A percentile compares a stretch with the other conserved stretches of the same genome.
Conservation (phyloP, 495 filamentous ascomycete genomes). For the Xylaria intraflava region DNA sequence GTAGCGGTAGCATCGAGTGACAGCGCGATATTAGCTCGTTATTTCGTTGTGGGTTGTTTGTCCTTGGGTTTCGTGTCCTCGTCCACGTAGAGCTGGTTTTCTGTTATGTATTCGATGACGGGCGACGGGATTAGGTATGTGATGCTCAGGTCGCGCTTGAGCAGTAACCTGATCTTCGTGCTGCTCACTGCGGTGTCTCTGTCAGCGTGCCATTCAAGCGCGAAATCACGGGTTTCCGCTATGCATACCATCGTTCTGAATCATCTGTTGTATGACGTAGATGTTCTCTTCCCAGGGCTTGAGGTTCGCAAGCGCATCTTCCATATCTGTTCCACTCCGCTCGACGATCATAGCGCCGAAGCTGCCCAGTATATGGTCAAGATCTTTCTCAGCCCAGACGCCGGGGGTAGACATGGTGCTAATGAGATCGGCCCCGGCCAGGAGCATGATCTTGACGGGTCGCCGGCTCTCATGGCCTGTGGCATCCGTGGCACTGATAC, state of each 20-base stretch:
- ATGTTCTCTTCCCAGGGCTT: slow-evolving; percentile 68
- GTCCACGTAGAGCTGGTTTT: slow-evolving; percentile 66
- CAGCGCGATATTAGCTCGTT: background rate
- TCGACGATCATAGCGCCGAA: slow-evolving; percentile 89
- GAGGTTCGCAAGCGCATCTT: slow-evolving; percentile 69
- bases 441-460: slow-evolving; percentile 60
- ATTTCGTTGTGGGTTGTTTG: slow-evolving; percentile 19
- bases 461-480: slow-evolving; percentile 42
- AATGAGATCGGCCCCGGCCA: slow-evolving; percentile 77
- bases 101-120: slow-evolving; percentile 73
- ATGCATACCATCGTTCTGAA: slow-evolving; percentile 53
- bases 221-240: background rate
- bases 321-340: slow-evolving; percentile 80
- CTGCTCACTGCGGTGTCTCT: slow-evolving; percentile 60
- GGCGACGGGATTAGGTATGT: slow-evolving; percentile 34
- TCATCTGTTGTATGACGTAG: slow-evolving; percentile 78
- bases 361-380: slow-evolving; percentile 78
- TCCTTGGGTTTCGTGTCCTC: slow-evolving; percentile 38
- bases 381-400: slow-evolving; percentile 76
- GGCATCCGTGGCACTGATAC: slow-evolving; percentile 57
- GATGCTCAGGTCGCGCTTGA: slow-evolving; percentile 74
- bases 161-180: slow-evolving; percentile 80
- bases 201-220: background rate
- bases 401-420: slow-evolving; percentile 57
- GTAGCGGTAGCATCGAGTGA: background rate